Conservation (phyloP, 108 stramenopile genomes). For the Stephanodiscus triporus region DNA sequence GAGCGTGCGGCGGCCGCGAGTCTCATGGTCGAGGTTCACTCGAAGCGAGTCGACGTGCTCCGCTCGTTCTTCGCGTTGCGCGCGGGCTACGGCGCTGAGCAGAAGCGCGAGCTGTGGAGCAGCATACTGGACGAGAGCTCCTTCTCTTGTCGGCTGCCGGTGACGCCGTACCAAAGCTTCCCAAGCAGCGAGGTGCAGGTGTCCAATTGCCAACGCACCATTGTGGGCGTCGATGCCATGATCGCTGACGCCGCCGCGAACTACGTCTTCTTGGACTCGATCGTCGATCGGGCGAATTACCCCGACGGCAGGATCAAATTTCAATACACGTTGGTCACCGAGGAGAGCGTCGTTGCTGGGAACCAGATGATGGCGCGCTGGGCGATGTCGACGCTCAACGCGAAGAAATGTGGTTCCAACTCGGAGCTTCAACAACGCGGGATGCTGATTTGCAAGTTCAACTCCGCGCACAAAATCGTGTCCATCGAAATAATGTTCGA, state of each 20-base stretch:
- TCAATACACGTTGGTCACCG: constrained; percentile 87
- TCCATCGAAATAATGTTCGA: constrained; percentile 94
- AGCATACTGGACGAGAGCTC: constrained; percentile 89
- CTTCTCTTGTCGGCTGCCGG: constrained; percentile 83
- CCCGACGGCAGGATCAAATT: constrained; percentile 79
- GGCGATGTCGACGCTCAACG: constrained; percentile 91
- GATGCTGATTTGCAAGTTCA: constrained; percentile 95
- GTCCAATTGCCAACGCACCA: constrained; percentile 88
- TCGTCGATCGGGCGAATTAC: constrained; percentile 77
- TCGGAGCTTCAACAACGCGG: constrained; percentile 88
- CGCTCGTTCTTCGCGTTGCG: constrained; percentile 82
- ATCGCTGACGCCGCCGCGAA: constrained; percentile 93
- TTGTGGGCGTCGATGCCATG: constrained; percentile 93
- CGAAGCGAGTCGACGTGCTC: constrained; percentile 84
- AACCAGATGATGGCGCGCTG: constrained; percentile 95
- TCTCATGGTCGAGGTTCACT: constrained; percentile 80
- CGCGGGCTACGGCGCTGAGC: constrained; percentile 61
- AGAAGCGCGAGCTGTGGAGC: constrained; percentile 79
- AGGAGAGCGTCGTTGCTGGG: constrained; percentile 88
- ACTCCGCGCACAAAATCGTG: constrained; percentile 84
- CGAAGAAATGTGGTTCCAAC: constrained; percentile 78
- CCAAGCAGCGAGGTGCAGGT: constrained; percentile 91
- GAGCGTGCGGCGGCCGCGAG: constrained; percentile 79
- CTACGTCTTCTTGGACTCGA: constrained; percentile 77
- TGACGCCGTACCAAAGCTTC: constrained; percentile 94